Conservation (phyloP, 176 grass and related monocot genomes). For the Miscanthus lutarioriparius region DNA sequence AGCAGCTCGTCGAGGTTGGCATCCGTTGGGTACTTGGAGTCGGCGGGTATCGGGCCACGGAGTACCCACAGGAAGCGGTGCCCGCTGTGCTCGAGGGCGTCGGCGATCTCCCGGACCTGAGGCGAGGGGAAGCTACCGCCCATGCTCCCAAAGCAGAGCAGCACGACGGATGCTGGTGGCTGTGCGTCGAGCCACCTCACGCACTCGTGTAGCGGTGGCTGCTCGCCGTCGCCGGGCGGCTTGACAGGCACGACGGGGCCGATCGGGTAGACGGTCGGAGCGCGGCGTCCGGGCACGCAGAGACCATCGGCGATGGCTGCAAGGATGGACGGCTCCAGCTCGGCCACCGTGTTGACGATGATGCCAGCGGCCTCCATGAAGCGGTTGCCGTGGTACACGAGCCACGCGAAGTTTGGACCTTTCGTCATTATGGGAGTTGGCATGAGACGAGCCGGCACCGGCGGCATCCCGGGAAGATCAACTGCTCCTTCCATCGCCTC, state of each 20-base stretch:
- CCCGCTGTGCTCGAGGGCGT: conserved; percentile 43
- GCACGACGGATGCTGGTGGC: conserved; percentile 32
- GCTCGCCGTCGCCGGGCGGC: not conserved
- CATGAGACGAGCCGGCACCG: conserved; percentile 13
- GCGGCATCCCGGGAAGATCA: conserved; percentile 16
- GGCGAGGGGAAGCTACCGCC: conserved; percentile 2
- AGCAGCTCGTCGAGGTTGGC: not conserved
- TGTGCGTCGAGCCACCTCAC: conserved; percentile 47
- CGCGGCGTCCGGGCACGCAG: not conserved
- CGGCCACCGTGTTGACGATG: conserved; percentile 44
- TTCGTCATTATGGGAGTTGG: conserved; percentile 31
- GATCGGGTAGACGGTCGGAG: conserved; percentile 32
- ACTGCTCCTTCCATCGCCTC: not conserved
- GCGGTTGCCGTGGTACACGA: conserved; percentile 30
- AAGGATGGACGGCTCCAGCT: conserved; percentile 32
- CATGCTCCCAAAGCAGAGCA: conserved; percentile 51
- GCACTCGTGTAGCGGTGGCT: conserved; percentile 31
- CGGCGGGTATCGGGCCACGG: not conserved
- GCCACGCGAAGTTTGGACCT: conserved; percentile 5
- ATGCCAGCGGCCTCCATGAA: conserved; percentile 32
- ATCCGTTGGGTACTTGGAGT: not conserved
- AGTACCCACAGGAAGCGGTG: conserved; percentile 55
- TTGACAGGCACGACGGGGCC: not conserved
- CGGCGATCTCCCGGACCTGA: conserved; percentile 24
- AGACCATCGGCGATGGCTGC: not conserved